Evolutionary conservation across 2,329 filamentous ascomycete species (phyloP), one percentile per base, ranked within the genome.

Genomic region (Aquanectria penicillioides): DNA sequence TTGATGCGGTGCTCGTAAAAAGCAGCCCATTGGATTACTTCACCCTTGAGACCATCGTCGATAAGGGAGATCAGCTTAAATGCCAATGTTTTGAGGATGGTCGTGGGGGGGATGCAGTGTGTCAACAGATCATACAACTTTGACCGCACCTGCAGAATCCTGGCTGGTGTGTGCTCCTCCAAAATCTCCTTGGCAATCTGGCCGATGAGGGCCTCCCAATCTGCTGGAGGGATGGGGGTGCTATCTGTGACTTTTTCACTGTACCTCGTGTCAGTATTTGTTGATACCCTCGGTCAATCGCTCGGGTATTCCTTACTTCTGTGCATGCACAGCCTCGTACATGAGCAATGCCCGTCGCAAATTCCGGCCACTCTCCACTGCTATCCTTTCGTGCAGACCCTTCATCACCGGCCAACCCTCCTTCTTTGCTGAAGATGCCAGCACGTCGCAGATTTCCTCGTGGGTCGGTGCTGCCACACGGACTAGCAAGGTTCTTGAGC

Each of bases 41-140:
- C 94, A 2, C 90, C 87, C 76, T 97, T 98, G 47, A 99, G 80
- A 20, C 85, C 89, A 73, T 97, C 94, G 69, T 98, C 94, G 51
- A 97, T 91, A 72, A 92, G 87, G 0, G 88, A 85, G 68, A 98
- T 89, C 18, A 99, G 84, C 77, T 97, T 97, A 81, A 97, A 98
- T 0, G 94, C 96, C 59, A 99, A 83, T 0, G 93, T 97, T 81
- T 97, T 97, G 69, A 99, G 84, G 63, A 99, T 94, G 1, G 91
- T 96, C 0, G 94, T 97, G 2, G 95, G 86, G 12, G 96, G 95
- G 72, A 99, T 99, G 77, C 96, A 99, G 75, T 99, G 95, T 6
- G 94, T 97, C 41, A 99, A 84, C 28, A 99, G 85, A 73, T 99
- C 95, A 79, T 99, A 99, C n/a, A 99, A 85, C 77, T 97, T 96